Evolutionary conservation across 306 rosid genomes (phyloP), one percentile per base, ranked within the genome.

Genomic region (Cucurbita ficifolia): DNA sequence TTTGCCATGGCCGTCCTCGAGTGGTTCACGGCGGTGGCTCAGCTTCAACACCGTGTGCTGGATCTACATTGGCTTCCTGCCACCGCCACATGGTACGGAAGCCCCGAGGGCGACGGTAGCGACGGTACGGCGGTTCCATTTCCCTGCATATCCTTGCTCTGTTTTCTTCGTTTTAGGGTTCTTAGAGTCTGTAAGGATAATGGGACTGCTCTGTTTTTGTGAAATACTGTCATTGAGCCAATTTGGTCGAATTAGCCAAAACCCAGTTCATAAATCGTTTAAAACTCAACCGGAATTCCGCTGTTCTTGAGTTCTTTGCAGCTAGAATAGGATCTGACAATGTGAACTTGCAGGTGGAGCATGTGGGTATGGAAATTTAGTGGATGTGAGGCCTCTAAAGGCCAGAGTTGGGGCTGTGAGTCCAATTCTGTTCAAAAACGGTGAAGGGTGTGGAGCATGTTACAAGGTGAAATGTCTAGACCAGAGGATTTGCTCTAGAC

Each of bases 51-150:
- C 43, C 79, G 7, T 11, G 81, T 42, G 9, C 11, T 56, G 1
- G 88, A 85, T 83, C 54, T 19, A 39, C 92, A 84, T 83, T 93
- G 98, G 98, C 54, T 76, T 39, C 82, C 92, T 0, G 98, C 94
- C 58, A 80, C 81, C 36, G 98, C 96, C 75, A 93, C 98, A 6
- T 93, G 98, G 98, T 94, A 94, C 62, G 98, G 98, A 19, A 82
- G 76, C 33, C 89, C 98, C 12, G 97, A 94, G 73, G 98, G 98
- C n/a, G 97, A 94, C 64, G 98, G 98, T 35, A 94, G 98, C 79
- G 83, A 82, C 74, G 98, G 98, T 92, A 81, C 78, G 62, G 14
- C 45, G 21, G 14, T 42, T 48, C 17, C 69, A 56, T 0, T 63
- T 77, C 33, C 40, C 70, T 11, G 46, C 46, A 6, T n/a, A 7